These are phyloP conservation scores for Wallemia ichthyophaga DNA, from an alignment of 1,284 basidiomycete genomes.

Conservation along the genomic window DNA sequence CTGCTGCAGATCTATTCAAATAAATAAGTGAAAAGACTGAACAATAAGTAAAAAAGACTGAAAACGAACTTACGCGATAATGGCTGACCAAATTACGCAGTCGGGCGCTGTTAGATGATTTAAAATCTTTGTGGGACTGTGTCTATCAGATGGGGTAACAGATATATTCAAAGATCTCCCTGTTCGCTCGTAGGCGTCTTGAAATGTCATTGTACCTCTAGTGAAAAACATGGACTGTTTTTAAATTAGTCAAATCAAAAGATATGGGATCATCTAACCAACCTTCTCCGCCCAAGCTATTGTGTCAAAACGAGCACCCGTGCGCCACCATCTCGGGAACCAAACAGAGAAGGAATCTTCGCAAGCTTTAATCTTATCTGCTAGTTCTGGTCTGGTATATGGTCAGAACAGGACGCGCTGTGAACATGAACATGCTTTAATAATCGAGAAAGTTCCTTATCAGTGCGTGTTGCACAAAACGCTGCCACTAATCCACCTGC, in stretches of 20 bases:
- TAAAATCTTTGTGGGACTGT: conserved; percentile 75
- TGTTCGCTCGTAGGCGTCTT: conserved; percentile 74
- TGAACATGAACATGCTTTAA: conserved; percentile 19
- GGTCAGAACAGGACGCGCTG: no score
- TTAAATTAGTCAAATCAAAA: conserved; percentile 1
- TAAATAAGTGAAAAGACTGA: neutral
- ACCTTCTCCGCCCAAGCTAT: conserved; percentile 75
- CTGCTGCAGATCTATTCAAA: conserved; percentile 15
- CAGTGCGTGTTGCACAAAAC: conserved; percentile 55
- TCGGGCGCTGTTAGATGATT: conserved; percentile 91
- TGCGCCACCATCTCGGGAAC: conserved; percentile 48
- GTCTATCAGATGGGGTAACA: conserved; percentile 76
- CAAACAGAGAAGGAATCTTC: conserved; percentile 40
- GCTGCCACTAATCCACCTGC: conserved; percentile 74
- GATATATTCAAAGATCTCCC: conserved; percentile 81
- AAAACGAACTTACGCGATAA: conserved; percentile 8
- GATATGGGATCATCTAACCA: conserved; percentile 5
- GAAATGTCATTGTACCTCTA: conserved; percentile 75
- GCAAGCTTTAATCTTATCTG: conserved; percentile 66
- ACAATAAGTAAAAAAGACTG: neutral
- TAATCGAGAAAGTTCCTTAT: conserved; percentile 51
- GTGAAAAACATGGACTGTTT: conserved; percentile 57
- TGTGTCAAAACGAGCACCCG: conserved; percentile 80
- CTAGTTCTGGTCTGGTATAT: conserved; percentile 30
- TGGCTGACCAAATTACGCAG: conserved; percentile 27